phyloP scores from a whole-genome alignment of 148 eudicot species.

The Rhododendron griersonianum region DNA sequence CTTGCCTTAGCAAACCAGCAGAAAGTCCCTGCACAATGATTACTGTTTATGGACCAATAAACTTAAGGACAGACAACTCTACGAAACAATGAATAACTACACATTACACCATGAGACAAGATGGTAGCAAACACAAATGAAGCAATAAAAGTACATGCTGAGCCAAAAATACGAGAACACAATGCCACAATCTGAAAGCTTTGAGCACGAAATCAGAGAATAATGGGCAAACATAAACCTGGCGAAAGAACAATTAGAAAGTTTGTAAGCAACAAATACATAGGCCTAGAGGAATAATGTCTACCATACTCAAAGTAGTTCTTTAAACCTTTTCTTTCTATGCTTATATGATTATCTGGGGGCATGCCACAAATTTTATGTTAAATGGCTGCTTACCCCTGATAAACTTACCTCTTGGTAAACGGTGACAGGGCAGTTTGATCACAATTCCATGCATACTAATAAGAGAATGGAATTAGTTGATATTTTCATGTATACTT shows the following conservation, averaged over 20 bases:
- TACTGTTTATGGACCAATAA: neutral
- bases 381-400: neutral
- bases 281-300: neutral
- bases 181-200: neutral
- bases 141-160: neutral
- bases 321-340: neutral
- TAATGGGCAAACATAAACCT: neutral
- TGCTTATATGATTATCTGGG: neutral
- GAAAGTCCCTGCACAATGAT: conserved; percentile 31
- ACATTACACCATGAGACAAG: neutral
- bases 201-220: neutral
- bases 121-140: neutral
- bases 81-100: neutral
- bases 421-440: neutral
- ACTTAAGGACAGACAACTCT: neutral
- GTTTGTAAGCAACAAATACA: neutral
- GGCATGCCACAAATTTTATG: neutral
- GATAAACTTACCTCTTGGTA: neutral
- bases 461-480: neutral
- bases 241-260: neutral
- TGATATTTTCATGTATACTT: neutral
- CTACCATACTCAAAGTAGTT: neutral
- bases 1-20: conserved; percentile 62
- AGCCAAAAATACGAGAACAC: neutral
- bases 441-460: neutral